These are phyloP conservation scores for Saposhnikovia divaricata DNA, from an alignment of 129 eudicot species.

Conservation along the genomic window DNA sequence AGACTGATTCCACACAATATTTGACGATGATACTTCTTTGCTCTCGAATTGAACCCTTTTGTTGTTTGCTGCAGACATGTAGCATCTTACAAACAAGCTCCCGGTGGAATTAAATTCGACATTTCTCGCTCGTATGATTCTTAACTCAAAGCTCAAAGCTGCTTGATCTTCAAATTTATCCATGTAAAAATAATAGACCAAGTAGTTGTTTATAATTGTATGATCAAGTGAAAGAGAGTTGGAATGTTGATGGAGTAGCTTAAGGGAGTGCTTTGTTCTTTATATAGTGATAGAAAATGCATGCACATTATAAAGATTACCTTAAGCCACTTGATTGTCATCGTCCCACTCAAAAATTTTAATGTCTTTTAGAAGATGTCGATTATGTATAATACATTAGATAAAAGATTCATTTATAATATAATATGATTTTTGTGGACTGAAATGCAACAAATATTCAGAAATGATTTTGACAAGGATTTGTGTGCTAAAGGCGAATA, in stretches of 20 bases:
- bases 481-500: neutral
- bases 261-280: neutral
- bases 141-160: conserved; percentile 39
- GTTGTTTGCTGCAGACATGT: conserved; percentile 49
- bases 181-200: conserved; percentile 11
- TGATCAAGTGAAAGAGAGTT: neutral
- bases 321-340: neutral
- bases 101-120: neutral
- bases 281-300: neutral
- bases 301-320: neutral
- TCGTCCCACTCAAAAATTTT: too few relatives aligned
- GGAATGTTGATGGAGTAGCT: neutral
- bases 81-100: conserved; percentile 26
- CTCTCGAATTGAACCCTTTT: conserved; percentile 43
- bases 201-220: neutral
- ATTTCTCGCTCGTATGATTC: conserved; percentile 54
- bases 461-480: neutral
- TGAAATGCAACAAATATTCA: neutral
- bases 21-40: conserved; percentile 36
- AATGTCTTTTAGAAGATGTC: too few relatives aligned
- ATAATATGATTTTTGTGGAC: neutral
- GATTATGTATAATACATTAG: too few relatives aligned
- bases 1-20: conserved; percentile 35
- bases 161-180: conserved; percentile 19
- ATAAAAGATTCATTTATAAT: too few relatives aligned